Percentiles rank a stretch among this genome's conserved stretches.
Evolutionary conservation across 106 monocot genomes (phyloP).

Genomic region (Apostasia ramifera): DNA sequence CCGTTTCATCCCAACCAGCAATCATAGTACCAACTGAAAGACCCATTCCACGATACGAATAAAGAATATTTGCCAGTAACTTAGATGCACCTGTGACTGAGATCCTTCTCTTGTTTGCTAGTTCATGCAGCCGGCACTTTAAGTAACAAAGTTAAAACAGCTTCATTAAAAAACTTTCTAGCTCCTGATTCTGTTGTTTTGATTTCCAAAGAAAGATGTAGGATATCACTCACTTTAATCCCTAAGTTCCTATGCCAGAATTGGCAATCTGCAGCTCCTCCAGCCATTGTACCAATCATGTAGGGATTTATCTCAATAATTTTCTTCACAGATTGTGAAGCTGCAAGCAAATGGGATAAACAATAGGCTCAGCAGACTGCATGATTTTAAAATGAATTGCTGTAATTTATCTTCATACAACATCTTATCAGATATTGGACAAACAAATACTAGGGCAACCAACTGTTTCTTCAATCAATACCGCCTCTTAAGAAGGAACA

Average conservation of each 20-base stretch:
- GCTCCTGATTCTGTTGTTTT: neutral
- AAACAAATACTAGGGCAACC: neutral
- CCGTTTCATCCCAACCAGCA: conserved; percentile 71
- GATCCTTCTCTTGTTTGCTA: conserved; percentile 69
- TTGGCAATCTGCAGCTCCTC: conserved; percentile 73
- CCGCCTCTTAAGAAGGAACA: too few species aligned
- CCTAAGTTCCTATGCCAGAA: conserved; percentile 76
- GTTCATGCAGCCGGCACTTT: conserved; percentile 57
- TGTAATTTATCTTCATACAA: too few species aligned
- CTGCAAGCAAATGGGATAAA: too few species aligned
- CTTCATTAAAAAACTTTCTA: neutral
- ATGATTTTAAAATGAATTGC: too few species aligned
- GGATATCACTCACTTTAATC: conserved; percentile 34
- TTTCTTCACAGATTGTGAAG: too few species aligned
- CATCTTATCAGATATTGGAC: too few species aligned
- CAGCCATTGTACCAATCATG: conserved; percentile 76
- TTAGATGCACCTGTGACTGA: conserved; percentile 68
- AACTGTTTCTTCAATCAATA: too few species aligned
- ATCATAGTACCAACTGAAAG: conserved; percentile 66
- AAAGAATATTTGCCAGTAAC: conserved; percentile 56
- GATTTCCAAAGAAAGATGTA: neutral
- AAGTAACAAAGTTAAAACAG: neutral
- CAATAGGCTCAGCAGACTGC: too few species aligned
- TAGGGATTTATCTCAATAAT: neutral
- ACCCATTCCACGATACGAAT: conserved; percentile 63